Conservation (phyloP, 2,329 filamentous ascomycete genomes). For the Claviceps pazoutovae region DNA sequence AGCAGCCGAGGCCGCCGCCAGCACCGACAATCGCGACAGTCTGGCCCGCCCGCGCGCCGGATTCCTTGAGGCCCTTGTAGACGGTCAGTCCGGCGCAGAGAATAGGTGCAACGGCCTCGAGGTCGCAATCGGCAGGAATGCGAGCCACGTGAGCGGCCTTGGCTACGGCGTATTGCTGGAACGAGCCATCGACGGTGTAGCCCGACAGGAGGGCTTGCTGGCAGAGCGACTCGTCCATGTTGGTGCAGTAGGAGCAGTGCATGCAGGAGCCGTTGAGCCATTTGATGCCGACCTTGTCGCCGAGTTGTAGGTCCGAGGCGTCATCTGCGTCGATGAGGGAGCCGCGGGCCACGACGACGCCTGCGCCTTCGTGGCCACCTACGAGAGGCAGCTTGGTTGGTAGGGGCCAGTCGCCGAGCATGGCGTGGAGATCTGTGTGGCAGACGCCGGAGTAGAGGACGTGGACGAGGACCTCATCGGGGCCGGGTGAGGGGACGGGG, state of each 20-base stretch:
- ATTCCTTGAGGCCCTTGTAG: conserved; percentile 86
- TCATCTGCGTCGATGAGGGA: conserved; percentile 48
- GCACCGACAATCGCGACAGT: conserved; percentile 75
- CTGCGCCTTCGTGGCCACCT: conserved; percentile 68
- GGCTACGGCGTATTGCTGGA: conserved; percentile 84
- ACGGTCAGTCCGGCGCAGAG: conserved; percentile 79
- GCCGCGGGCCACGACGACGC: conserved; percentile 68
- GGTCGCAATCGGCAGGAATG: conserved; percentile 61
- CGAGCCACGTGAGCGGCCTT: conserved; percentile 76
- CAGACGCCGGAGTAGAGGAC: conserved; percentile 84
- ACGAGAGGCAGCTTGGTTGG: conserved; percentile 71
- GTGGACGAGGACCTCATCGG: conserved; percentile 85
- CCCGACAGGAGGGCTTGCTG: conserved; percentile 61
- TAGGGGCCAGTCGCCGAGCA: conserved; percentile 84
- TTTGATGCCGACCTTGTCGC: conserved; percentile 79
- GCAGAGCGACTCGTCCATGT: conserved; percentile 73
- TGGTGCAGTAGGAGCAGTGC: conserved; percentile 69
- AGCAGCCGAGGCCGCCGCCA: conserved; percentile 64
- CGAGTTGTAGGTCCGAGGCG: conserved; percentile 49
- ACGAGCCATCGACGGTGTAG: conserved; percentile 84
- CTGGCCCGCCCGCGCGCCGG: conserved; percentile 58
- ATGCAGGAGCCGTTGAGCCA: conserved; percentile 88
- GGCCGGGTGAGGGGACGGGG: conserved; percentile 63
- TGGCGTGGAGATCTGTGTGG: conserved; percentile 69
- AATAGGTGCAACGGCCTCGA: conserved; percentile 67